Evolutionary conservation across 805 yeast species (phyloP).

Genomic region (Candida stauntonica): DNA sequence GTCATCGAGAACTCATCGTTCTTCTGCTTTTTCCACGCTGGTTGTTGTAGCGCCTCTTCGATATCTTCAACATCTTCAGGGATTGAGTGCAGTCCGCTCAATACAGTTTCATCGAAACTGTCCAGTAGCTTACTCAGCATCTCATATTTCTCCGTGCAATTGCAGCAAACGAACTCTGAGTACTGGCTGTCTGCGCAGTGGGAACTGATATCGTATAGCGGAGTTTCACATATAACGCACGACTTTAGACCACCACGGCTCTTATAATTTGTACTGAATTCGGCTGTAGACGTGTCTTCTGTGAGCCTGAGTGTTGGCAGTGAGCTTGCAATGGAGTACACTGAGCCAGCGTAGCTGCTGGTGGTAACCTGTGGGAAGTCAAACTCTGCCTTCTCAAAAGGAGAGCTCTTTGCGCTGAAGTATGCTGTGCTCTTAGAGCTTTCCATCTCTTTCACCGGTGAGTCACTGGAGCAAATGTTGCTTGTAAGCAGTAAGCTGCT

Average conservation of each 20-base stretch:
- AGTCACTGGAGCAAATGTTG: conserved; percentile 1
- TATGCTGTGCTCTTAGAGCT: conserved; percentile 3
- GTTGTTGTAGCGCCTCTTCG: conserved; percentile 18
- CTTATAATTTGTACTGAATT: conserved; percentile 9
- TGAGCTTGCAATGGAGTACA: conserved; percentile 5
- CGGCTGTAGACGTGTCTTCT: conserved; percentile 13
- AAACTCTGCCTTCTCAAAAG: conserved; percentile 5
- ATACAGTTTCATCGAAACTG: conserved; percentile 32
- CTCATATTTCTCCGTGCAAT: conserved; percentile 57
- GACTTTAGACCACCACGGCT: conserved; percentile 31
- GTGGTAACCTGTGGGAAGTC: conserved; percentile 8
- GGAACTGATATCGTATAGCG: conserved; percentile 57
- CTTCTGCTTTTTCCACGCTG: conserved; percentile 10
- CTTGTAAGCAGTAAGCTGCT: background rate
- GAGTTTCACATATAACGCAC: conserved; percentile 69
- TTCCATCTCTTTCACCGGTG: conserved; percentile 8
- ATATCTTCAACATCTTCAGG: conserved; percentile 21
- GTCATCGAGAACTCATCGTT: conserved; percentile 30
- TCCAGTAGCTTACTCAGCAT: conserved; percentile 38
- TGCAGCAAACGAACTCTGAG: conserved; percentile 56
- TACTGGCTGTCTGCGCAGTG: conserved; percentile 21
- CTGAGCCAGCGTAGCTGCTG: conserved; percentile 1
- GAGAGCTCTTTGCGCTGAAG: conserved; percentile 9
- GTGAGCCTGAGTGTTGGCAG: conserved; percentile 17
- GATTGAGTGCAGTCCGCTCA: conserved; percentile 9